phyloP scores from a whole-genome alignment of 306 rosid species.

The Rosa lucieae region DNA sequence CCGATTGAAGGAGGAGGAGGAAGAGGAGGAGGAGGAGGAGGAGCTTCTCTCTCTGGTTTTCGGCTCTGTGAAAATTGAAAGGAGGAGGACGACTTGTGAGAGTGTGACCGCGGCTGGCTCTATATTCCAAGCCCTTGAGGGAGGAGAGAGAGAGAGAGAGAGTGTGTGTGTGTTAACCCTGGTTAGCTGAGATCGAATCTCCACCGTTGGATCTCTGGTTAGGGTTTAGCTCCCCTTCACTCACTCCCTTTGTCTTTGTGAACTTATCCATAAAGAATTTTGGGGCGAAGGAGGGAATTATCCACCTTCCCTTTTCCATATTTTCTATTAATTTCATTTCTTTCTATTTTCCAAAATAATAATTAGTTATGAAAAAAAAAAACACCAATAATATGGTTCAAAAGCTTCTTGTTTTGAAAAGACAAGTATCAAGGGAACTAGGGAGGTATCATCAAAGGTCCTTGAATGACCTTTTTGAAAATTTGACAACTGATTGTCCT shows the following conservation, averaged over 20 bases:
- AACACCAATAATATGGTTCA: no score
- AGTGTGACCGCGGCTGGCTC: background rate
- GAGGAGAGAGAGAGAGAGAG: background rate
- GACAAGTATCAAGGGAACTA: no score
- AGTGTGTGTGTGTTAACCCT: background rate
- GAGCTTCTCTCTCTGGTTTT: constrained; percentile 4
- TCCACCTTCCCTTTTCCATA: background rate
- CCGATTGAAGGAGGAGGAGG: no score
- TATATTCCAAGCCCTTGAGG: background rate
- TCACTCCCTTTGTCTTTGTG: background rate
- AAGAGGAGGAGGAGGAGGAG: background rate
- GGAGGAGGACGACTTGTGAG: constrained; percentile 3
- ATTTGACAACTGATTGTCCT: no score
- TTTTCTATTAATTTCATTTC: background rate
- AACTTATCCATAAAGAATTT: constrained; percentile 11
- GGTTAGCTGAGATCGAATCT: background rate
- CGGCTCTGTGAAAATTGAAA: background rate
- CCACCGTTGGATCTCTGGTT: constrained; percentile 1
- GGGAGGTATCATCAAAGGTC: no score
- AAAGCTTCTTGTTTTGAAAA: no score
- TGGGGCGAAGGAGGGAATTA: background rate
- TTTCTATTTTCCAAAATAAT: background rate
- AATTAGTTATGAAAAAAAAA: background rate
- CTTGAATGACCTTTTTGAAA: no score
- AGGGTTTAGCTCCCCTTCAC: background rate